Evolutionary conservation across 345 rosid species (phyloP).

Genomic region (Eucalyptus camaldulensis): DNA sequence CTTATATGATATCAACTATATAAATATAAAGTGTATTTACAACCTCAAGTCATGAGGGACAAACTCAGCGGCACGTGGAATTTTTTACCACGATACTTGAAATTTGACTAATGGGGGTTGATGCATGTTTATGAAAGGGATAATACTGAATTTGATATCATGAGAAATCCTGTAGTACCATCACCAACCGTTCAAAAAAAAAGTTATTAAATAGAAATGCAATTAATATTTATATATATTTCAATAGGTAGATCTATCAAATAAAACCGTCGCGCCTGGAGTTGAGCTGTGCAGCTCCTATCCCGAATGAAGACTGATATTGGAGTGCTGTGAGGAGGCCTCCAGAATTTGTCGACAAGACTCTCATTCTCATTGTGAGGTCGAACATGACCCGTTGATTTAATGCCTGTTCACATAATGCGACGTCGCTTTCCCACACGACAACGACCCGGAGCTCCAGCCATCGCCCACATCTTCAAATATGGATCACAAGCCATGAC

Average conservation of each 20-base stretch:
- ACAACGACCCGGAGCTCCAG: neutral
- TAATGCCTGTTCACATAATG: neutral
- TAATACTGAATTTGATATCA: too few relatives aligned
- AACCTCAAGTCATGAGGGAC: too few relatives aligned
- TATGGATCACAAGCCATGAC: neutral
- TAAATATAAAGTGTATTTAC: neutral
- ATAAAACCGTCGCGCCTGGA: neutral
- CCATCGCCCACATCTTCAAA: neutral
- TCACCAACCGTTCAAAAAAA: too few relatives aligned
- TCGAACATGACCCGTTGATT: neutral
- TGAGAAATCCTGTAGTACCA: fast-evolving
- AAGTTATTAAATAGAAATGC: too few relatives aligned
- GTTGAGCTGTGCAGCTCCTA: neutral
- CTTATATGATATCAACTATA: too few relatives aligned
- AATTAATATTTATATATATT: too few relatives aligned
- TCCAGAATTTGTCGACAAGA: neutral
- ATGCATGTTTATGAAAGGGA: neutral
- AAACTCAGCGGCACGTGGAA: too few relatives aligned
- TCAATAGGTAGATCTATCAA: neutral
- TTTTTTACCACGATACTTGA: too few relatives aligned
- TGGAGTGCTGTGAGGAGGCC: neutral
- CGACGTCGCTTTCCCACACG: neutral
- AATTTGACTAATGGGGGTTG: neutral
- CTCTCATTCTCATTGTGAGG: neutral
- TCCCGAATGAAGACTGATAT: neutral